Evolutionary conservation across 1,284 basidiomycete species (phyloP).

Genomic region (Moniliella sp.): DNA sequence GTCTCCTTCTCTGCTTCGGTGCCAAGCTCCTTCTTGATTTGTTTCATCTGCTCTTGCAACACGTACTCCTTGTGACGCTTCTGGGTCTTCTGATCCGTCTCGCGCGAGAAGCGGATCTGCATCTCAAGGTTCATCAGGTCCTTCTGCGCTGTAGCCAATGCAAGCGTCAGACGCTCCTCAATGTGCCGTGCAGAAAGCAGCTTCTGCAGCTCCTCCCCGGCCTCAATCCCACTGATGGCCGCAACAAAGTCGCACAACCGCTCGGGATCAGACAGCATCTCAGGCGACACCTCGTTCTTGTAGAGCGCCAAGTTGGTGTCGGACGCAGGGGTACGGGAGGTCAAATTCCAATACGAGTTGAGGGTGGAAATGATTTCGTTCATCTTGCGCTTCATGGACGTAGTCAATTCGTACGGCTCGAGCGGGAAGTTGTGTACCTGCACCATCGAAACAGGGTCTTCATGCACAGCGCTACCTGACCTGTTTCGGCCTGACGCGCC

Average conservation of each 20-base stretch:
- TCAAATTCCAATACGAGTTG: no score
- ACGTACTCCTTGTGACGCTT: constrained; percentile 94
- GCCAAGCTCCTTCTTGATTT: constrained; percentile 94
- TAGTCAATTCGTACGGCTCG: no score
- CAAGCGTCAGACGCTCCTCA: constrained; percentile 72
- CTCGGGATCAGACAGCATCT: constrained; percentile 93
- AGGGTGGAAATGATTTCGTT: no score
- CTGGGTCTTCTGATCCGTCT: constrained; percentile 87
- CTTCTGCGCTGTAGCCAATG: constrained; percentile 81
- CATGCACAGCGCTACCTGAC: no score
- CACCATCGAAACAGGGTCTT: no score
- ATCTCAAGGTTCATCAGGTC: not conserved
- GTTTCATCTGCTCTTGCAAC: constrained; percentile 92
- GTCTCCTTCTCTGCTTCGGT: constrained; percentile 95
- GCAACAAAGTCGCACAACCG: constrained; percentile 95
- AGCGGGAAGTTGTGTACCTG: no score
- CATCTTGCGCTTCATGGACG: no score
- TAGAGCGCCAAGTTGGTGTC: no score
- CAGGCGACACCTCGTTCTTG: constrained; percentile 75
- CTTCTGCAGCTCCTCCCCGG: constrained; percentile 72
- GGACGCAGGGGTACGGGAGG: no score
- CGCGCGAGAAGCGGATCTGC: constrained; percentile 76
- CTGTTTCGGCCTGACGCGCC: no score
- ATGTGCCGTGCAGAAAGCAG: constrained; percentile 70
- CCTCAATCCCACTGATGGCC: constrained; percentile 75